Evolutionary conservation across 2,329 filamentous ascomycete species (phyloP).

Genomic region (Calonectria pseudoturangicola): DNA sequence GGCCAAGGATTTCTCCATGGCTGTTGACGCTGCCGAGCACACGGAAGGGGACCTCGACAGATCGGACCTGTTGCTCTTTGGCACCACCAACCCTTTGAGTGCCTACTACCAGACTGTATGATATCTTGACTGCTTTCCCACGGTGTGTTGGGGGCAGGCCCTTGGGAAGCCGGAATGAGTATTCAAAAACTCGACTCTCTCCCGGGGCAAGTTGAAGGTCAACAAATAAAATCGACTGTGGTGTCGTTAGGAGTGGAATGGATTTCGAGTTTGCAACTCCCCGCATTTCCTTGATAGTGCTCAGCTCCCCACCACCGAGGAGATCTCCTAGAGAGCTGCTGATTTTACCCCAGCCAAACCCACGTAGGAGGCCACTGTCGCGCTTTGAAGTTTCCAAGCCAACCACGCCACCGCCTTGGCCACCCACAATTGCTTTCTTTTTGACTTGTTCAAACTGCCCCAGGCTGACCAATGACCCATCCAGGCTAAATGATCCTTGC

Average conservation of each 20-base stretch:
- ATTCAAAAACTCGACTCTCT: slow-evolving; percentile 91
- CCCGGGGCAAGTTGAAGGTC: slow-evolving; percentile 91
- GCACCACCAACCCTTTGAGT: slow-evolving; percentile 89
- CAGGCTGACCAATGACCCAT: slow-evolving; percentile 92
- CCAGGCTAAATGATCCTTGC: slow-evolving; percentile 91
- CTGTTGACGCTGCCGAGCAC: slow-evolving; percentile 94
- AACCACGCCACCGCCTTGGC: slow-evolving; percentile 90
- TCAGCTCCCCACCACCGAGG: slow-evolving; percentile 89
- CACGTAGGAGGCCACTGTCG: slow-evolving; percentile 86
- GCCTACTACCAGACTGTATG: slow-evolving; percentile 92
- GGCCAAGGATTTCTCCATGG: slow-evolving; percentile 90
- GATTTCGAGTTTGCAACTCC: slow-evolving; percentile 89
- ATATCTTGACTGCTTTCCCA: slow-evolving; percentile 94
- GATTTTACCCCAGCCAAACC: slow-evolving; percentile 91
- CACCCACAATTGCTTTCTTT: slow-evolving; percentile 91
- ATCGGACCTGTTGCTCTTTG: slow-evolving; percentile 88
- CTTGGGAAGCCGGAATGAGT: slow-evolving; percentile 88
- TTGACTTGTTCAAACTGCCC: slow-evolving; percentile 97
- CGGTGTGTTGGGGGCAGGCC: slow-evolving; percentile 94
- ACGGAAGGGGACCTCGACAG: slow-evolving; percentile 94
- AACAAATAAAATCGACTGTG: slow-evolving; percentile 96
- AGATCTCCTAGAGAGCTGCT: slow-evolving; percentile 92
- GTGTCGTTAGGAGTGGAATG: slow-evolving; percentile 93
- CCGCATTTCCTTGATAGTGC: slow-evolving; percentile 96
- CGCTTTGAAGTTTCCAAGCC: slow-evolving; percentile 84